phyloP scores from a whole-genome alignment of 768 basidiomycete species.

The Pulveroboletus sp. region DNA sequence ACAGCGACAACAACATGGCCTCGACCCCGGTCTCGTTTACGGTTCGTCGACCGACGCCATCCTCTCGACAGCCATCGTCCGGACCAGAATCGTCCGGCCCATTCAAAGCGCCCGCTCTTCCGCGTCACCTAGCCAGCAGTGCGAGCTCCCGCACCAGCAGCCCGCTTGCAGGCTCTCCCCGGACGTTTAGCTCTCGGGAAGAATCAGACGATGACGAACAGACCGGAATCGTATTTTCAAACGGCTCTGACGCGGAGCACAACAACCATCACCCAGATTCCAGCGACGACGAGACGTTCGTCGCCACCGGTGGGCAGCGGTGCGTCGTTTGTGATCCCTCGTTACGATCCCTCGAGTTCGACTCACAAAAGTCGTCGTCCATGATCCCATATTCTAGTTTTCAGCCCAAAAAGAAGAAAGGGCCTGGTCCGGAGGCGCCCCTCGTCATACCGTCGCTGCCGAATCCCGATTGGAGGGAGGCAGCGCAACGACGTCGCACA shows the following conservation, averaged over 20 bases:
- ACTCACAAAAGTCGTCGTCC: slow-evolving; percentile 60
- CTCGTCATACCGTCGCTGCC: slow-evolving; percentile 83
- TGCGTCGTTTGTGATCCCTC: slow-evolving; percentile 47
- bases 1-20: slow-evolving; percentile 13
- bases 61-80: slow-evolving; percentile 58
- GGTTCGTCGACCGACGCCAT: slow-evolving; percentile 71
- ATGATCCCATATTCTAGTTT: slow-evolving; percentile 32
- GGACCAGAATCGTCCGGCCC: slow-evolving; percentile 57
- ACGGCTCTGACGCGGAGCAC: slow-evolving; percentile 23
- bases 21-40: slow-evolving; percentile 74
- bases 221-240: slow-evolving; percentile 23
- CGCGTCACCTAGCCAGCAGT: slow-evolving; percentile 46
- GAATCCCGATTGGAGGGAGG: slow-evolving; percentile 88
- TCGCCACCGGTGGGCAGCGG: slow-evolving; percentile 77
- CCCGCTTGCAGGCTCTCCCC: slow-evolving; percentile 55
- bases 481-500: slow-evolving; percentile 57
- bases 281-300: slow-evolving; percentile 64
- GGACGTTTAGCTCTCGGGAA: slow-evolving; percentile 22
- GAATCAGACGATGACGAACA: slow-evolving; percentile 27
- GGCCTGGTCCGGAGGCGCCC: slow-evolving; percentile 45
- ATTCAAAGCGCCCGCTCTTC: slow-evolving; percentile 61
- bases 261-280: slow-evolving; percentile 38
- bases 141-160: slow-evolving; percentile 46
- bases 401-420: slow-evolving; percentile 40
- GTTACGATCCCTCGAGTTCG: slow-evolving; percentile 45